These are phyloP conservation scores for Porphyridium purpureum DNA, from an alignment of 23 red algal genomes.

Conservation along the genomic window DNA sequence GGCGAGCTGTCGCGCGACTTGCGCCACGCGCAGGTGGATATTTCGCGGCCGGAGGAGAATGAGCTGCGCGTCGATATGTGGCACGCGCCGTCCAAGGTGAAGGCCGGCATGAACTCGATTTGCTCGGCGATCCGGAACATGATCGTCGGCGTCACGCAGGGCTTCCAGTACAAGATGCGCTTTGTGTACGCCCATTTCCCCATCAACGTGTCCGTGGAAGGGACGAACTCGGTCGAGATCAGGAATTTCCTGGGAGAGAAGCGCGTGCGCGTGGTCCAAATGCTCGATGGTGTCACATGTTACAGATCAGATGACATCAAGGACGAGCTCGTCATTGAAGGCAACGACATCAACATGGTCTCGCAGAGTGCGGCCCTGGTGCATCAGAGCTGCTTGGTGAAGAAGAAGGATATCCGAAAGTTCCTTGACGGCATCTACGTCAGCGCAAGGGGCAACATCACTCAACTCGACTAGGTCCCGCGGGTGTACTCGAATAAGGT, in stretches of 20 bases:
- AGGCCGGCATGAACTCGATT: conserved; percentile 74
- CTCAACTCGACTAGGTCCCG: too few relatives aligned
- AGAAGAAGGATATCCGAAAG: conserved; percentile 94
- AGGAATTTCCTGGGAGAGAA: conserved; percentile 99
- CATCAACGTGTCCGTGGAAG: conserved; percentile 80
- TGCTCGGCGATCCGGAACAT: conserved; percentile 79
- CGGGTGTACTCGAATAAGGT: too few relatives aligned
- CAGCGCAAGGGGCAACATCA: conserved; percentile 65
- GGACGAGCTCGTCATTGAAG: conserved; percentile 82
- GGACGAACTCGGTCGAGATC: conserved; percentile 64
- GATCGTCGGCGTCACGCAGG: conserved; percentile 64
- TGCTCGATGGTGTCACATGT: conserved; percentile 64
- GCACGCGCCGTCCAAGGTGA: conserved; percentile 75
- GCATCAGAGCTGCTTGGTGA: conserved; percentile 87
- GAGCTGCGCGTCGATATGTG: conserved; percentile 89
- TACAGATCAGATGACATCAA: conserved; percentile 75
- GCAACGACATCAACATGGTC: conserved; percentile 81
- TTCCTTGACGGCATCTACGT: conserved; percentile 99
- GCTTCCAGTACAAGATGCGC: conserved; percentile 92
- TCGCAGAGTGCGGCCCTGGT: conserved; percentile 88
- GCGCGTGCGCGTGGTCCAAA: conserved; percentile 68
- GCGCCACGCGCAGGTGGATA: conserved; percentile 42
- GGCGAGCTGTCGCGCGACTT: conserved; percentile 46
- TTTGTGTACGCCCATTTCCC: conserved; percentile 99
- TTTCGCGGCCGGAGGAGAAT: conserved; percentile 39